phyloP scores from a whole-genome alignment of 768 basidiomycete genomes.

The Amanita inopinata region DNA sequence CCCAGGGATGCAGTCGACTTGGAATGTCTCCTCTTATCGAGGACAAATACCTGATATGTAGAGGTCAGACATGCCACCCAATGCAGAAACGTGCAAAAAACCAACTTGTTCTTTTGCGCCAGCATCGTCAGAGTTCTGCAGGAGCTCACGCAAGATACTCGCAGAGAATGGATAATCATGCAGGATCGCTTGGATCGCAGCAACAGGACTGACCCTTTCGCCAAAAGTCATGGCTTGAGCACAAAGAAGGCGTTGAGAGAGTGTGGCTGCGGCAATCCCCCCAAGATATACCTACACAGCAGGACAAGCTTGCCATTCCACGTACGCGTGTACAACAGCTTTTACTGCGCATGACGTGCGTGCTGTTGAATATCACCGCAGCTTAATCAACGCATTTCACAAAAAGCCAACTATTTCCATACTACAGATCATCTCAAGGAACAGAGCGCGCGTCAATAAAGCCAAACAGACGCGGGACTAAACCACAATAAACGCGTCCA shows the following conservation, averaged over 20 bases:
- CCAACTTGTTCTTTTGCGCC: conserved; percentile 32
- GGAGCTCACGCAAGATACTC: conserved; percentile 32
- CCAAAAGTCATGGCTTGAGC: conserved; percentile 9
- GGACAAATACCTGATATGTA: conserved; percentile 27
- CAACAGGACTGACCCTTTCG: conserved; percentile 15
- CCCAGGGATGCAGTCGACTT: conserved; percentile 27
- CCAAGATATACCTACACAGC: background rate
- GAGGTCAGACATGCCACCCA: background rate
- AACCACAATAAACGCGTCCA: conserved; percentile 26
- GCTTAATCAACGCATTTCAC: background rate
- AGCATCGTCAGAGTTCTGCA: conserved; percentile 45
- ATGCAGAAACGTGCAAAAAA: background rate
- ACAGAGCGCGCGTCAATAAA: conserved; percentile 25
- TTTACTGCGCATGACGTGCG: too few relatives aligned
- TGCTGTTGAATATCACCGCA: too few relatives aligned
- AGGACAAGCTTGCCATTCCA: too few relatives aligned
- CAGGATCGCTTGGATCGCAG: conserved; percentile 24
- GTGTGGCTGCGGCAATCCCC: background rate
- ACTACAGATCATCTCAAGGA: background rate
- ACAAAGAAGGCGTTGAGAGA: too few relatives aligned
- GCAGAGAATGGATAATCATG: conserved; percentile 35
- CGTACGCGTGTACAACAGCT: too few relatives aligned
- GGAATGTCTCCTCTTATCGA: conserved; percentile 28
- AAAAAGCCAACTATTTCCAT: background rate
- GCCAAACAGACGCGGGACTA: conserved; percentile 29